phyloP scores from a whole-genome alignment of 2,329 filamentous ascomycete species.

The Aspergillus piperis region DNA sequence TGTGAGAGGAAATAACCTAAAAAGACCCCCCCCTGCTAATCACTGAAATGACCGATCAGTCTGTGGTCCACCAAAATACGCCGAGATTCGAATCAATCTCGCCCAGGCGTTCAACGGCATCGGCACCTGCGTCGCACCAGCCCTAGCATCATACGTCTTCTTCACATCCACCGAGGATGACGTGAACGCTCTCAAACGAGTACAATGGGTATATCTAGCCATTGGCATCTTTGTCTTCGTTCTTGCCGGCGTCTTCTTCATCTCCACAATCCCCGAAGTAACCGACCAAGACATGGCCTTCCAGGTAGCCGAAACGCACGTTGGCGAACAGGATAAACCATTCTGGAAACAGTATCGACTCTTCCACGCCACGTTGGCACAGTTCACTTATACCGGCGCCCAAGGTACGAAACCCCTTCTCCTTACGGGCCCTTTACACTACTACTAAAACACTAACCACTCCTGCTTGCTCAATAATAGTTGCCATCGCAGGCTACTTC shows the following conservation, averaged over 20 bases:
- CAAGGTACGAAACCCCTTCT: constrained; percentile 53
- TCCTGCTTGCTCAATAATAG: constrained; percentile 24
- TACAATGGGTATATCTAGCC: constrained; percentile 80
- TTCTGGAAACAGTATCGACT: constrained; percentile 71
- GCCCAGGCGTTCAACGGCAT: constrained; percentile 78
- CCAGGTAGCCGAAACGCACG: constrained; percentile 59
- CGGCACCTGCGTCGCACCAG: constrained; percentile 71
- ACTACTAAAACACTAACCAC: constrained; percentile 15
- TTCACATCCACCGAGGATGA: constrained; percentile 65
- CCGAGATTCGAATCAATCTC: constrained; percentile 75
- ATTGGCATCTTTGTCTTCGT: constrained; percentile 72
- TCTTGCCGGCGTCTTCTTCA: constrained; percentile 66
- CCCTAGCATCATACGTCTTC: constrained; percentile 72
- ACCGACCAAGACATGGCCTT: constrained; percentile 69
- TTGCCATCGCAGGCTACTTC: constrained; percentile 61
- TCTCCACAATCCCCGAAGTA: constrained; percentile 70
- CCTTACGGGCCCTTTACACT: not conserved
- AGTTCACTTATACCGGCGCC: constrained; percentile 79
- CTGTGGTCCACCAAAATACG: constrained; percentile 73
- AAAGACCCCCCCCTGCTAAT: constrained; percentile 35
- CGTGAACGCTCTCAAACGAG: constrained; percentile 61
- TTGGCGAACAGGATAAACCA: constrained; percentile 59
- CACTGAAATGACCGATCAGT: constrained; percentile 46
- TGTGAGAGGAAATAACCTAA: not conserved
- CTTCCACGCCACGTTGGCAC: constrained; percentile 73